Evolutionary conservation across 805 yeast genomes (phyloP), one percentile per base, ranked within the genome.

Genomic region (Priceomyces medius): DNA sequence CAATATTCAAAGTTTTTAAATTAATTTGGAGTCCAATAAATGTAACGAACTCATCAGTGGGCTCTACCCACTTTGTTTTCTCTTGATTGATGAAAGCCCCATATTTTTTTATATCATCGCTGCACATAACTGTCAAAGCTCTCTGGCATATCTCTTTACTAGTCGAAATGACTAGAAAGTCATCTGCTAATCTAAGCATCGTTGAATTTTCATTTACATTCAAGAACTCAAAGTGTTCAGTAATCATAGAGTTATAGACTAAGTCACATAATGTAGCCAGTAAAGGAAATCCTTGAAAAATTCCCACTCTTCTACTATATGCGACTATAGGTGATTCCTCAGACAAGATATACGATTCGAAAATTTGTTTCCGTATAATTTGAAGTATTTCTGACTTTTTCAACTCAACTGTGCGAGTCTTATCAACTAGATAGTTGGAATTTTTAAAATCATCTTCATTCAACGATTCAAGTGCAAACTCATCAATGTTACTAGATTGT

Each of bases 251-350:
- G 52, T 85, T 88, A 51, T 85, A 84, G 0, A 86, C 75, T 1
- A 88, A 48, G 47, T 88, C 87, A 47, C 95, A 88, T 26, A 90
- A 69, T 4, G 81, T 66, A 1, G 85, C 76, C 42, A 96, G 91
- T 3, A 89, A 59, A 1, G 83, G 80, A 6, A 88, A 77, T 0
- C 98, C 98, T 63, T 90, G 98, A 40, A 83, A 89, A 0, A 91
- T 71, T 0, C 98, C 98, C 7, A 65, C 59, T 32, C 64, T 76
- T 43, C 95, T 65, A n/a, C 58, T 54, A 52, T 46, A 68, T 6
- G 49, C n/a, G 13, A 18, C 34, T 26, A 16, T 35, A n/a, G 35
- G 69, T 76, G 3, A 66, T 59, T 6, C 51, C 46, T 0, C 59
- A 53, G 75, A 58, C 20, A 59, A 59, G 0, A 83, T 61, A 0